phyloP scores from a whole-genome alignment of 306 rosid genomes.

The Castanea mollissima region DNA sequence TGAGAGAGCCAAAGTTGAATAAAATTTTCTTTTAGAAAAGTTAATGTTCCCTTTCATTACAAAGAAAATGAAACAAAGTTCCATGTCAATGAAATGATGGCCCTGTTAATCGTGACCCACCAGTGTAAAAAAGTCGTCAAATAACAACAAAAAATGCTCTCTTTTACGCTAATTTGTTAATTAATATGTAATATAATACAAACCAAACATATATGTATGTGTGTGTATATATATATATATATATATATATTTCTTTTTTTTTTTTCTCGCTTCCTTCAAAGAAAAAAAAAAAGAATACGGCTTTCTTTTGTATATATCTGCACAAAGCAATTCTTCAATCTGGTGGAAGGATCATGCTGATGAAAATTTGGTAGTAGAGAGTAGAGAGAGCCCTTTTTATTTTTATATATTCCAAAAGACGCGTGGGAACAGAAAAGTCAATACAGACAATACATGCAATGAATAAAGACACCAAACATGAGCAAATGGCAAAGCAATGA shows the following conservation, averaged over 20 bases:
- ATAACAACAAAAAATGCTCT: neutral
- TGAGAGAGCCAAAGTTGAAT: slow-evolving; percentile 30
- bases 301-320: neutral
- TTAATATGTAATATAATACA: no score
- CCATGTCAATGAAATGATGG: neutral
- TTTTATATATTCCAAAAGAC: neutral
- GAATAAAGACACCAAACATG: neutral
- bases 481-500: neutral
- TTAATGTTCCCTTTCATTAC: neutral
- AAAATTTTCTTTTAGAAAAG: neutral
- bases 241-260: neutral
- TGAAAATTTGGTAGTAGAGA: neutral
- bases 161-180: neutral
- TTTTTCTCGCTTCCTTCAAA: neutral
- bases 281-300: neutral
- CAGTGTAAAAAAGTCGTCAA: neutral
- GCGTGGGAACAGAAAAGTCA: neutral
- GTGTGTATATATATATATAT: neutral
- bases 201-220: no score
- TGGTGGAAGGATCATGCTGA: neutral
- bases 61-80: neutral
- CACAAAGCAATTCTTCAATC: neutral
- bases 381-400: neutral
- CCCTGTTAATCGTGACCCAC: slow-evolving; percentile 1
- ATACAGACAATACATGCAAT: neutral